Evolutionary conservation across 768 basidiomycete species (phyloP).

Genomic region (Infundibulicybe gibba): DNA sequence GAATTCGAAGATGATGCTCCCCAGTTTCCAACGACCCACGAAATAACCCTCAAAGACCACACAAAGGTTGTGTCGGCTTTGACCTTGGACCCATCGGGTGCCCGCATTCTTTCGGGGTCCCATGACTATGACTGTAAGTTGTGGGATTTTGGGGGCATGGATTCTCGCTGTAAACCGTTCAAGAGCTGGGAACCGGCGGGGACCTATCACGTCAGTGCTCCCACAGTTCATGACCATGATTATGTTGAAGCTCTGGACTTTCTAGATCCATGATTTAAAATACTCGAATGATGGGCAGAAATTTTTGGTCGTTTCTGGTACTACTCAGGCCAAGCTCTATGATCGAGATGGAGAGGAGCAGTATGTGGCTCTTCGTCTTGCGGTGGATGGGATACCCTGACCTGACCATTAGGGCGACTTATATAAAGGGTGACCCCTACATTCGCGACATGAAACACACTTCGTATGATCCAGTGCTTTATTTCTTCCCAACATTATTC

Average conservation of each 20-base stretch:
- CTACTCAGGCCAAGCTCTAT: slow-evolving; percentile 83
- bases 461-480: slow-evolving; percentile 52
- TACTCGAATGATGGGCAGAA: slow-evolving; percentile 86
- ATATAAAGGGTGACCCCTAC: slow-evolving; percentile 95
- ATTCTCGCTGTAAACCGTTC: slow-evolving; percentile 85
- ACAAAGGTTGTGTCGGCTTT: slow-evolving; percentile 93
- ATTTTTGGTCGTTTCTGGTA: slow-evolving; percentile 87
- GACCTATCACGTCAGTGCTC: slow-evolving; percentile 75
- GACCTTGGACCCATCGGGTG: slow-evolving; percentile 90
- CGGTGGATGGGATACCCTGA: slow-evolving; percentile 36
- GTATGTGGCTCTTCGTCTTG: slow-evolving; percentile 45
- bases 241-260: background rate
- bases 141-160: slow-evolving; percentile 99
- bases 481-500: slow-evolving; percentile 3
- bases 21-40: slow-evolving; percentile 85
- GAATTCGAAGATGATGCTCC: slow-evolving; percentile 46
- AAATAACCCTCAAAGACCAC: slow-evolving; percentile 91
- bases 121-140: slow-evolving; percentile 98
- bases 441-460: slow-evolving; percentile 99
- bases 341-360: slow-evolving; percentile 91
- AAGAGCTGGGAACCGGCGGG: slow-evolving; percentile 95
- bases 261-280: slow-evolving; percentile 84
- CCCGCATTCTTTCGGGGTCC: slow-evolving; percentile 85
- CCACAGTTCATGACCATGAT: slow-evolving; percentile 6
- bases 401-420: slow-evolving; percentile 63